Conservation (phyloP, 2,329 filamentous ascomycete species). For the Aspergillus unguis region DNA sequence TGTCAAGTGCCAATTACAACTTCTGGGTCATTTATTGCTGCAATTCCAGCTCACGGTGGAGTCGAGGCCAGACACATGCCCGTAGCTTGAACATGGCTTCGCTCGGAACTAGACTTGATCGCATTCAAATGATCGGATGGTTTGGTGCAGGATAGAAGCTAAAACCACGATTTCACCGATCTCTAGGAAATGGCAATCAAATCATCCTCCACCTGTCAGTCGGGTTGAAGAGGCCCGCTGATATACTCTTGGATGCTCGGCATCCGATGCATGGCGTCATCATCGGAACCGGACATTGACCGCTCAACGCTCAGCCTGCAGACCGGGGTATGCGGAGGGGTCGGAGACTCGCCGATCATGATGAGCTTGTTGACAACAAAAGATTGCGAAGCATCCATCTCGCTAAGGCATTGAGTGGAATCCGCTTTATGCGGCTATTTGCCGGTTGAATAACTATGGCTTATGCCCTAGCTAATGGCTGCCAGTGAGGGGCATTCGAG, state of each 20-base stretch:
- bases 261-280: conserved; percentile 1
- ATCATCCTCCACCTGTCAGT: too few relatives aligned
- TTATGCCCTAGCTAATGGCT: too few relatives aligned
- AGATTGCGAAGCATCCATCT: background rate
- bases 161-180: too few relatives aligned
- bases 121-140: too few relatives aligned
- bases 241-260: background rate
- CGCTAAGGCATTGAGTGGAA: background rate
- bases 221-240: background rate
- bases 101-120: too few relatives aligned
- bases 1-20: background rate
- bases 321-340: background rate
- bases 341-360: background rate
- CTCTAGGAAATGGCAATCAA: too few relatives aligned
- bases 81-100: too few relatives aligned
- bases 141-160: too few relatives aligned
- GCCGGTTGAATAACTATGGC: background rate
- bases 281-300: conserved; percentile 3
- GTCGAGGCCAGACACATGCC: too few relatives aligned
- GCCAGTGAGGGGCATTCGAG: background rate
- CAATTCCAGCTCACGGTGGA: too few relatives aligned
- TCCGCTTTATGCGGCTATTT: background rate
- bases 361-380: too few relatives aligned
- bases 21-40: background rate
- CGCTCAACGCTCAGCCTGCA: background rate